These are phyloP conservation scores for Trifolium fragiferum DNA, from an alignment of 306 rosid genomes.

Conservation along the genomic window DNA sequence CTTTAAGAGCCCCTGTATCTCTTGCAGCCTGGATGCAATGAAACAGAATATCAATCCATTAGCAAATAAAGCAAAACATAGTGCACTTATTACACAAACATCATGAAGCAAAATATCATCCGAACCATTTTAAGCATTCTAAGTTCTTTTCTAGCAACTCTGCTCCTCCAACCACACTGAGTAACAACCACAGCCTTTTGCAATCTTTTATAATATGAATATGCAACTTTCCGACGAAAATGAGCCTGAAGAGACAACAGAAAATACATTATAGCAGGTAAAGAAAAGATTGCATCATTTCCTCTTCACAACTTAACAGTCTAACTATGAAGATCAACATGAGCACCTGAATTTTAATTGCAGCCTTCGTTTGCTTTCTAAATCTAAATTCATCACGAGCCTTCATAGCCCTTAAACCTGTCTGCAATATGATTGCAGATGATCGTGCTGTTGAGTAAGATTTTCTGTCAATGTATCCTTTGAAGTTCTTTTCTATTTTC, in stretches of 20 bases:
- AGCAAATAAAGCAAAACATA: constrained; percentile 19
- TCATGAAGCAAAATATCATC: constrained; percentile 38
- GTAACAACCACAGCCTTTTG: constrained; percentile 82
- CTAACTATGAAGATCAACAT: constrained; percentile 36
- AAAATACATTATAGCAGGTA: constrained; percentile 36
- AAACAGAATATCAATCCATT: constrained; percentile 41
- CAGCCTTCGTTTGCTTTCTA: constrained; percentile 95
- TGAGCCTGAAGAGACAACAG: constrained; percentile 66
- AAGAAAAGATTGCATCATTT: constrained; percentile 22
- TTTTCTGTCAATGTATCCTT: constrained; percentile 61
- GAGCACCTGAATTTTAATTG: constrained; percentile 79
- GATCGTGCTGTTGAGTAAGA: constrained; percentile 59
- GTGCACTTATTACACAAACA: constrained; percentile 42
- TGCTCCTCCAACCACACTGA: constrained; percentile 95
- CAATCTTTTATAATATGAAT: constrained; percentile 79
- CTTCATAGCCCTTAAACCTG: constrained; percentile 96
- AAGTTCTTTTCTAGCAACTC: constrained; percentile 95
- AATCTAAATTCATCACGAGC: constrained; percentile 97
- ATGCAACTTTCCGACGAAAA: constrained; percentile 70
- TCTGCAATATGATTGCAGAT: constrained; percentile 83
- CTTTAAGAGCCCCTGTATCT: constrained; percentile 99
- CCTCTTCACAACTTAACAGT: constrained; percentile 27
- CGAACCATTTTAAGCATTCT: constrained; percentile 93
- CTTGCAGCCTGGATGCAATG: constrained; percentile 81
- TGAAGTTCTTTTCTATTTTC: constrained; percentile 83